Evolutionary conservation across 2,329 filamentous ascomycete species (phyloP), one percentile per base, ranked within the genome.

Genomic region (Fusarium piperis): DNA sequence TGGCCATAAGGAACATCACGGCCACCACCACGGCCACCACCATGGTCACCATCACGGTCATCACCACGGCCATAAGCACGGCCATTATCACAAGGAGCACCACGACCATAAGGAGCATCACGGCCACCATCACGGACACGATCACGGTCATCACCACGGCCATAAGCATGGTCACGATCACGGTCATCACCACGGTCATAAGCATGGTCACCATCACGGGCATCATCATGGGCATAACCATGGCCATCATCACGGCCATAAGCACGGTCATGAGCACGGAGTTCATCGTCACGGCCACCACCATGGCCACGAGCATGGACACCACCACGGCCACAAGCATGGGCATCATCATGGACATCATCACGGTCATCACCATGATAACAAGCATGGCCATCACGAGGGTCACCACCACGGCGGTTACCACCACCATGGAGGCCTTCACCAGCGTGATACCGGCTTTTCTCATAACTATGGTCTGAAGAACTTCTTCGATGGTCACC

Each of bases 401-500:
- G 44, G 35, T 10, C 32, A 55, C 15, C 39, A 61, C 30, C 48
- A 53, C 20, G 51, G 13, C 32, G 41, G 64, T 23, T 39, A 38
- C 6, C 23, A 65, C 35, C 51, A 56, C 28, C 51, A 62, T 13
- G 58, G 51, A 55, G 44, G 39, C 44, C 6, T 26, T 58, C 7
- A 58, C 58, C 20, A 57, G 28, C 11, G 23, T 26, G 41, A 46
- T 46, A 26, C 41, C 41, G 41, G 41, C 41, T 28, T 46, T 46
- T 46, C 41, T n/a, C 41, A 26, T 4, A 30, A 52, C 13, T 60
- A 38, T 26, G 46, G 53, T 26, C 33, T 68, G 12, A 35, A 68
- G 26, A 65, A 60, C 44, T 39, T 70, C 11, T 55, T 23, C 10
- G 36, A 63, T 41, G 32, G 35, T 15, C 38, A 72, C 16, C 35